A percentile compares a stretch with the other conserved stretches of the same genome.
phyloP scores from a whole-genome alignment of 495 filamentous ascomycete genomes.

The Neurospora cerealis region DNA sequence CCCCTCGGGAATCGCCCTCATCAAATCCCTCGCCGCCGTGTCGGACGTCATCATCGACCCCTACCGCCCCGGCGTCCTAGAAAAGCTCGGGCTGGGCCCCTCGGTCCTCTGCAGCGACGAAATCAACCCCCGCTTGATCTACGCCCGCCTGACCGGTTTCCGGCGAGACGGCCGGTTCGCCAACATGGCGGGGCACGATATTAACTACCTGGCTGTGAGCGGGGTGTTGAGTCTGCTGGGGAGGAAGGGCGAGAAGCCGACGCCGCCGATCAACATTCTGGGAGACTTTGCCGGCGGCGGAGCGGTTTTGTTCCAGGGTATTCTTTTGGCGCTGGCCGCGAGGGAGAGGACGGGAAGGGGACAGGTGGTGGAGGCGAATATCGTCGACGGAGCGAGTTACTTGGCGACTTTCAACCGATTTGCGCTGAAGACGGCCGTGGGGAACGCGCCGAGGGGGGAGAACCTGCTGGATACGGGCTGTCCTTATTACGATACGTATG shows the following conservation, averaged over 20 bases:
- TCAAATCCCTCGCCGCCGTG: slow-evolving; percentile 50
- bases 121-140: slow-evolving; percentile 66
- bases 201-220: slow-evolving; percentile 89
- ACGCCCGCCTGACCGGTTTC: slow-evolving; percentile 83
- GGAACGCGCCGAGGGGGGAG: slow-evolving; percentile 53
- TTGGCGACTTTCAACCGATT: slow-evolving; percentile 68
- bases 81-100: slow-evolving; percentile 69
- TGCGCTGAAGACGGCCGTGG: slow-evolving; percentile 45
- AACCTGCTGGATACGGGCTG: slow-evolving; percentile 77
- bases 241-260: slow-evolving; percentile 54
- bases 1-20: slow-evolving; percentile 45
- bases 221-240: slow-evolving; percentile 73
- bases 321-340: slow-evolving; percentile 51
- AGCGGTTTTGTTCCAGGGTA: slow-evolving; percentile 61
- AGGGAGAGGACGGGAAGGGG: slow-evolving; percentile 54
- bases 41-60: slow-evolving; percentile 86
- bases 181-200: slow-evolving; percentile 92
- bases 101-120: slow-evolving; percentile 40
- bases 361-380: slow-evolving; percentile 88
- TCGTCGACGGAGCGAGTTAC: slow-evolving; percentile 83
- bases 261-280: slow-evolving; percentile 72
- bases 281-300: slow-evolving; percentile 91
- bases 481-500: slow-evolving; percentile 83
- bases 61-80: slow-evolving; percentile 81
- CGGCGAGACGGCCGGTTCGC: slow-evolving; percentile 75